A percentile compares a stretch with the other conserved stretches of the same genome.
Evolutionary conservation across 1,284 basidiomycete species (phyloP).

Genomic region (Lignosus rhinocerotis): DNA sequence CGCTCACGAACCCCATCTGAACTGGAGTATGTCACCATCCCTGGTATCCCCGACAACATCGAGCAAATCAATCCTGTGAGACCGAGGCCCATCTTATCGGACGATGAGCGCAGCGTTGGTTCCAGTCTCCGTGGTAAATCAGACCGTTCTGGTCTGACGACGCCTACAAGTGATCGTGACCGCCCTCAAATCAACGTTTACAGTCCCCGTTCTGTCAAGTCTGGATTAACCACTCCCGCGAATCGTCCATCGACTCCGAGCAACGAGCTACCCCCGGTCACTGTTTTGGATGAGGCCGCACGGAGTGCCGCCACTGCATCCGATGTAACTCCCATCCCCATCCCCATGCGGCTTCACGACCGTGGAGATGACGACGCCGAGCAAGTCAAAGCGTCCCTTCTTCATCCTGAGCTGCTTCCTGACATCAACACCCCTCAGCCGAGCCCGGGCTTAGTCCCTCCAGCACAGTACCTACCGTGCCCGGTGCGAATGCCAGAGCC

Average conservation of each 20-base stretch:
- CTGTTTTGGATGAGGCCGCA: conserved; percentile 19
- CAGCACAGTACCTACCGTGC: conserved; percentile 16
- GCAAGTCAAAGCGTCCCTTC: conserved; percentile 25
- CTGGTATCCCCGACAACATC: conserved; percentile 29
- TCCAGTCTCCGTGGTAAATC: conserved; percentile 12
- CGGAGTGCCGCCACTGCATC: conserved; percentile 16
- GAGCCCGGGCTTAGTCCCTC: conserved; percentile 24
- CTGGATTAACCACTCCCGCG: conserved; percentile 31
- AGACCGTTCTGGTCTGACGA: conserved; percentile 30
- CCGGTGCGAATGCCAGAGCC: conserved; percentile 12
- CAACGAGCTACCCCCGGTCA: conserved; percentile 25
- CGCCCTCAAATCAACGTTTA: conserved; percentile 18
- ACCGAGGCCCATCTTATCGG: conserved; percentile 11
- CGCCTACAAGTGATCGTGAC: conserved; percentile 22
- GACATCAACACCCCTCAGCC: conserved; percentile 24
- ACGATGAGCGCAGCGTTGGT: conserved; percentile 19
- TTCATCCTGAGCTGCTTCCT: conserved; percentile 26
- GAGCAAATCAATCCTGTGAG: conserved; percentile 8
- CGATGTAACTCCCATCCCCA: conserved; percentile 27
- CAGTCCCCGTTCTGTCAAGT: conserved; percentile 26
- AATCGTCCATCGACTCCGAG: conserved; percentile 12
- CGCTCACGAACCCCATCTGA: conserved; percentile 26
- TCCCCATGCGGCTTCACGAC: conserved; percentile 22
- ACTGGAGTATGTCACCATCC: conserved; percentile 30
- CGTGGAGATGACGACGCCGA: conserved; percentile 19